These are phyloP conservation scores for Orobanche coerulescens DNA, from an alignment of 257 asterid species.

Conservation along the genomic window DNA sequence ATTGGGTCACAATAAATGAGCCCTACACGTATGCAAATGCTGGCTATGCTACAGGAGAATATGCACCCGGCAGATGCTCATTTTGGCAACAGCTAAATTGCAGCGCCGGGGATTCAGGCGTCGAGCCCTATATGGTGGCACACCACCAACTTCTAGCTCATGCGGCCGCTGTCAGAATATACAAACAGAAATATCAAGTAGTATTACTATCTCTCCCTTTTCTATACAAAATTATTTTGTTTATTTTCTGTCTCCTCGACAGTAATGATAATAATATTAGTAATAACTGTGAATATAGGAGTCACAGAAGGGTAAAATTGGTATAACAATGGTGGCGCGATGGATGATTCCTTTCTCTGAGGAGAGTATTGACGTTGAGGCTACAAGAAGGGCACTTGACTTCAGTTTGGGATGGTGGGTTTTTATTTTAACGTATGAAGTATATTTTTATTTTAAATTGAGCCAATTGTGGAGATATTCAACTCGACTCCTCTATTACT, in stretches of 20 bases:
- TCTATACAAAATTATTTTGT: too few relatives aligned
- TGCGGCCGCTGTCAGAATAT: slow-evolving; percentile 9
- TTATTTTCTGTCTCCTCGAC: too few relatives aligned
- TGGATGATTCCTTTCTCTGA: slow-evolving; percentile 20
- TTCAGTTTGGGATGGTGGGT: slow-evolving; percentile 24
- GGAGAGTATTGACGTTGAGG: background rate
- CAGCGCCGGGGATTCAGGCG: slow-evolving; percentile 14
- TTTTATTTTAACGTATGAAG: background rate
- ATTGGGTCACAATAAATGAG: slow-evolving; percentile 29
- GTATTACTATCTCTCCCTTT: too few relatives aligned
- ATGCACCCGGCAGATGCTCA: slow-evolving; percentile 24
- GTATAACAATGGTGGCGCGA: slow-evolving; percentile 15
- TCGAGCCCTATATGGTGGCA: slow-evolving; percentile 23
- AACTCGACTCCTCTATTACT: too few relatives aligned
- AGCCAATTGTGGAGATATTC: too few relatives aligned
- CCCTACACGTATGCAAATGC: slow-evolving; percentile 13
- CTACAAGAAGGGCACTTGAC: slow-evolving; percentile 14
- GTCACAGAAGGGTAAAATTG: slow-evolving; percentile 19
- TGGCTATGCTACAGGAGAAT: slow-evolving; percentile 13
- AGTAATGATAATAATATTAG: too few relatives aligned
- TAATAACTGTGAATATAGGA: background rate
- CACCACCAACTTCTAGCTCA: slow-evolving; percentile 29
- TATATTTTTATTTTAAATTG: too few relatives aligned
- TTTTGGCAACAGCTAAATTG: slow-evolving; percentile 15
- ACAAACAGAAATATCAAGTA: slow-evolving; percentile 20